phyloP scores from a whole-genome alignment of 2,329 filamentous ascomycete genomes.

The Colletotrichum tabaci region DNA sequence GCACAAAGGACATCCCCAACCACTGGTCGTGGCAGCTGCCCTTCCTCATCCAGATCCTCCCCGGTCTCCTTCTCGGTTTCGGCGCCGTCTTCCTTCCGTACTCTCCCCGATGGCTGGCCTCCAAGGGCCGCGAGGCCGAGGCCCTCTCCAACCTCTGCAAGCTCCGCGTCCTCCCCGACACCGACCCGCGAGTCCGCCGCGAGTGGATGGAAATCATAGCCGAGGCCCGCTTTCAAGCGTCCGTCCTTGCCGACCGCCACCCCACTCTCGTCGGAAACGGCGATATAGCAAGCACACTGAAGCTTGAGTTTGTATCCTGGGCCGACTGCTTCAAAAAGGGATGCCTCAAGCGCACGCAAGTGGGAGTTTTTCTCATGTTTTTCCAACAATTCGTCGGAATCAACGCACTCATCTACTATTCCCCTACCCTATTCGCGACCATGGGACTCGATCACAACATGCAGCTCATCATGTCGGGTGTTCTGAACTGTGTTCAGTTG shows the following conservation, averaged over 20 bases:
- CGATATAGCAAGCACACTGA: conserved; percentile 52
- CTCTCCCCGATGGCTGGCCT: conserved; percentile 49
- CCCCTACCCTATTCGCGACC: conserved; percentile 59
- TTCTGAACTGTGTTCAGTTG: conserved; percentile 60
- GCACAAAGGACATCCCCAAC: conserved; percentile 43
- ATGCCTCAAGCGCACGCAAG: conserved; percentile 60
- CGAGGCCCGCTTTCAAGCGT: conserved; percentile 38
- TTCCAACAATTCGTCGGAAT: conserved; percentile 62
- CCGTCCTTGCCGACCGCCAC: conserved; percentile 50
- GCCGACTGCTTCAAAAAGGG: conserved; percentile 64
- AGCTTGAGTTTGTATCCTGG: conserved; percentile 64
- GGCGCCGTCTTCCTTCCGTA: conserved; percentile 48
- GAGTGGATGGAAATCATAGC: conserved; percentile 45
- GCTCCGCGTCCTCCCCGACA: conserved; percentile 42
- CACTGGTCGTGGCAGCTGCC: conserved; percentile 49
- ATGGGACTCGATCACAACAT: conserved; percentile 54
- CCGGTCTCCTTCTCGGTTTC: conserved; percentile 45
- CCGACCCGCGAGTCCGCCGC: conserved; percentile 41
- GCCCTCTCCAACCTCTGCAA: conserved; percentile 44
- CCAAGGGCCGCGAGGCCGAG: conserved; percentile 53
- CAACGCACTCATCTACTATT: conserved; percentile 62
- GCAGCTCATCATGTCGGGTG: conserved; percentile 56
- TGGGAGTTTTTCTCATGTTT: conserved; percentile 69
- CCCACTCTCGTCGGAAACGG: conserved; percentile 53
- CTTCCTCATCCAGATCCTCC: conserved; percentile 50